Evolutionary conservation across 139 green algal genomes (phyloP).

Genomic region (Chlamydomonas asymmetrica): DNA sequence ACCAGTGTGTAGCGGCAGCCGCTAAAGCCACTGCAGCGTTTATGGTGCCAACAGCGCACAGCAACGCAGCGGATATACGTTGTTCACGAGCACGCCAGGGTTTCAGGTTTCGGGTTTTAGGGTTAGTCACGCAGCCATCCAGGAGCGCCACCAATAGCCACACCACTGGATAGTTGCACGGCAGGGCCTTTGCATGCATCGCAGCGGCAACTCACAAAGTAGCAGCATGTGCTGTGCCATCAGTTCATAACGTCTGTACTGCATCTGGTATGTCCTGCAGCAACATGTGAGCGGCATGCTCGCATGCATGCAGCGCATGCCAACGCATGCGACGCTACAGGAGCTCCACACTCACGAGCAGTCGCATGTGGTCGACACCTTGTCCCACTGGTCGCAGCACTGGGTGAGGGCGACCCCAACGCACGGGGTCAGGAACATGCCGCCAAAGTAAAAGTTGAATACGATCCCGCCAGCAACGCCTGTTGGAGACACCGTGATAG

Average conservation of each 20-base stretch:
- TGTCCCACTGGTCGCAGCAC: conserved; percentile 37
- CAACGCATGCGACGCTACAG: not conserved
- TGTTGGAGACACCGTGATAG: not conserved
- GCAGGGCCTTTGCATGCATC: too few relatives aligned
- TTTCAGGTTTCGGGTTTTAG: too few relatives aligned
- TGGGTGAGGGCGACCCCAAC: not conserved
- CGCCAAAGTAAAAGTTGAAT: too few relatives aligned
- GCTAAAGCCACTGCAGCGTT: not conserved
- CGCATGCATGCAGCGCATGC: not conserved
- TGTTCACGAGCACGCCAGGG: too few relatives aligned
- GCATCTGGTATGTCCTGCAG: not conserved
- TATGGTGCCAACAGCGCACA: not conserved
- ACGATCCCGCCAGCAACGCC: too few relatives aligned
- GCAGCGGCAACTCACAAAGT: too few relatives aligned
- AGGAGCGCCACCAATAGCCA: not conserved
- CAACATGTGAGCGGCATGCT: not conserved
- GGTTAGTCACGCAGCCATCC: not conserved
- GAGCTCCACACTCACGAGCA: not conserved
- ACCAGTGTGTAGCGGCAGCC: conserved; percentile 27
- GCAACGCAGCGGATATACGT: not conserved
- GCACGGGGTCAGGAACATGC: too few relatives aligned
- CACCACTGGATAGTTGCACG: not conserved
- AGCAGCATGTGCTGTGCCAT: too few relatives aligned
- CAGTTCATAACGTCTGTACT: not conserved
- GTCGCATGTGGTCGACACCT: conserved; percentile 22